Percentiles rank a stretch among this genome's conserved stretches.
Conservation (phyloP, 495 filamentous ascomycete species). For the Corynascus novoguineensis region DNA sequence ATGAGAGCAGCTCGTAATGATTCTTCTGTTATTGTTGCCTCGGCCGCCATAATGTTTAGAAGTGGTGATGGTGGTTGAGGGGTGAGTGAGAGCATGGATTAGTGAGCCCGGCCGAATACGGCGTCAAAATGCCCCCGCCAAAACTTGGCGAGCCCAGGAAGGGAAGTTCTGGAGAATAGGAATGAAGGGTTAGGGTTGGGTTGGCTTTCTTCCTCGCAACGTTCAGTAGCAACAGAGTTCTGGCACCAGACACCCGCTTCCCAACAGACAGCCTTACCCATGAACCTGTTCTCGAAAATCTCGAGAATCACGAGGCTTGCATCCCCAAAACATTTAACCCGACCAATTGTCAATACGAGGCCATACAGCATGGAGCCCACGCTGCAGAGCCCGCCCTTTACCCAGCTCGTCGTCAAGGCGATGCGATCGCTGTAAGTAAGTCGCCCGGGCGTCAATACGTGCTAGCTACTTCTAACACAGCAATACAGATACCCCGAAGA, state of each 20-base stretch:
- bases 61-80: not conserved
- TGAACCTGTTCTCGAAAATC: constrained; percentile 7
- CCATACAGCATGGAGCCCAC: constrained; percentile 21
- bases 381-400: constrained; percentile 52
- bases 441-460: not conserved
- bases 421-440: constrained; percentile 73
- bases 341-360: not conserved
- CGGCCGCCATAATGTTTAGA: constrained; percentile 43
- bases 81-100: not conserved
- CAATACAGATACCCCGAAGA: constrained; percentile 74
- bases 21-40: constrained; percentile 61
- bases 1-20: constrained; percentile 63
- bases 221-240: not conserved
- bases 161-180: constrained; percentile 13
- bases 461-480: constrained; percentile 8
- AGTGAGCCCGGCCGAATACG: not conserved
- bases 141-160: constrained; percentile 1
- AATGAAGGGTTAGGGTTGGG: constrained; percentile 15
- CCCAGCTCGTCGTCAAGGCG: constrained; percentile 68
- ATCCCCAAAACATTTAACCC: not conserved
- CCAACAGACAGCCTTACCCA: not conserved
- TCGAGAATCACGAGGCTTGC: not conserved
- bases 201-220: not conserved
- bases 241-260: not conserved
- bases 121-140: constrained; percentile 12